Conservation (phyloP, 805 yeast species). For the Hanseniaspora vineae region DNA sequence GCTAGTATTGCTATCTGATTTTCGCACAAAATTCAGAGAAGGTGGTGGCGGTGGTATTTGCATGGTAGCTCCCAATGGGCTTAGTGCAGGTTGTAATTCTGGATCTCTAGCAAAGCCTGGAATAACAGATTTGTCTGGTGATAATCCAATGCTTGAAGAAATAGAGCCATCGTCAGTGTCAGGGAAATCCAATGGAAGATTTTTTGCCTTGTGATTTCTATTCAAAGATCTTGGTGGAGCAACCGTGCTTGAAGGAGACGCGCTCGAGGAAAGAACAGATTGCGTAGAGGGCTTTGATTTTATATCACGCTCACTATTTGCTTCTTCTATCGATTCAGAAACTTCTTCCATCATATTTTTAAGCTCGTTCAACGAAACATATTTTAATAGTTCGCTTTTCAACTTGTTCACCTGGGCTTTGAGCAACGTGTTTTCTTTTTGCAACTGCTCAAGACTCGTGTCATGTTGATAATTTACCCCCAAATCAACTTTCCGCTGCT, state of each 20-base stretch:
- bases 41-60: not conserved
- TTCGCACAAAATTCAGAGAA: not conserved
- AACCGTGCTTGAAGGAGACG: not conserved
- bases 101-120: conserved; percentile 2
- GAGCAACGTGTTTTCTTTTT: not conserved
- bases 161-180: not conserved
- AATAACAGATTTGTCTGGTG: conserved; percentile 2
- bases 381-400: not conserved
- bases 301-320: not conserved
- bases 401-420: not conserved
- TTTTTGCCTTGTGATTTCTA: conserved; percentile 1
- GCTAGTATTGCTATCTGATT: not conserved
- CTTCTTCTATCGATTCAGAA: not conserved
- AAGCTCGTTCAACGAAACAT: not conserved
- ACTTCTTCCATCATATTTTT: not conserved
- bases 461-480: not conserved
- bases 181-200: not conserved
- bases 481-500: not conserved
- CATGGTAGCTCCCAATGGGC: not conserved
- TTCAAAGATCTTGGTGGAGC: conserved; percentile 6
- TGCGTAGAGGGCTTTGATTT: not conserved
- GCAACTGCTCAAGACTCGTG: not conserved
- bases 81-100: not conserved
- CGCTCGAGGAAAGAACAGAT: not conserved
- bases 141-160: conserved; percentile 3